Percentiles rank a stretch among this genome's conserved stretches.
Evolutionary conservation across 768 basidiomycete genomes (phyloP).

Genomic region (button mushroom (Agaricus bisporus)): DNA sequence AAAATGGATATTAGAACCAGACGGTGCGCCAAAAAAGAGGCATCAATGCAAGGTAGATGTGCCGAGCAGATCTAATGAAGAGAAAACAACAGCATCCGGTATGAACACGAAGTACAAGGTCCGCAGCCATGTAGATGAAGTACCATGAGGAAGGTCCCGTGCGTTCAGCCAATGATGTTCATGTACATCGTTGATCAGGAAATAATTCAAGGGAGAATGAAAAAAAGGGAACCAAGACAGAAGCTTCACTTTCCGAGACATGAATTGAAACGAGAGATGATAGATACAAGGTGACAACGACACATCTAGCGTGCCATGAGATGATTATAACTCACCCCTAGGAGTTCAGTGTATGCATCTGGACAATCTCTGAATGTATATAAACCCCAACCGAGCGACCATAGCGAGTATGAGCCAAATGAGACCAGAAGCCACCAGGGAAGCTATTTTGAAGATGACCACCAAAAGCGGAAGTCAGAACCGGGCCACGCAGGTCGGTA

Average conservation of each 20-base stretch:
- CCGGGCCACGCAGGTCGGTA: neutral
- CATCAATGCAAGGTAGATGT: neutral
- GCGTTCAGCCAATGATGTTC: neutral
- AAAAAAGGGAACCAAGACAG: neutral
- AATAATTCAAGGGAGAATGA: neutral
- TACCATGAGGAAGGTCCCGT: neutral
- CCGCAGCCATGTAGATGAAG: conserved; percentile 2
- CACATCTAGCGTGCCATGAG: conserved; percentile 1
- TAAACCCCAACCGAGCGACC: conserved; percentile 71
- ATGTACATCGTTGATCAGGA: neutral
- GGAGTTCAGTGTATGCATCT: conserved; percentile 69
- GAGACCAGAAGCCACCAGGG: conserved; percentile 81
- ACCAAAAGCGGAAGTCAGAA: neutral
- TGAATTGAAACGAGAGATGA: neutral
- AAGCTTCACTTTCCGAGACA: neutral
- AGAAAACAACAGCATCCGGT: neutral
- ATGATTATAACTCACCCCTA: conserved; percentile 39
- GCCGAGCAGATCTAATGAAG: neutral
- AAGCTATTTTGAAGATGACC: conserved; percentile 34
- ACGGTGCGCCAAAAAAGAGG: conserved; percentile 2
- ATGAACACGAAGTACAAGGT: neutral
- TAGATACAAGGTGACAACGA: conserved; percentile 4
- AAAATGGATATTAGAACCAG: conserved; percentile 1
- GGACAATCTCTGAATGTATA: conserved; percentile 73
- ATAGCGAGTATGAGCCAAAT: conserved; percentile 75